These are phyloP conservation scores for Theobroma cacao DNA, from an alignment of 345 rosid species.

Conservation along the genomic window DNA sequence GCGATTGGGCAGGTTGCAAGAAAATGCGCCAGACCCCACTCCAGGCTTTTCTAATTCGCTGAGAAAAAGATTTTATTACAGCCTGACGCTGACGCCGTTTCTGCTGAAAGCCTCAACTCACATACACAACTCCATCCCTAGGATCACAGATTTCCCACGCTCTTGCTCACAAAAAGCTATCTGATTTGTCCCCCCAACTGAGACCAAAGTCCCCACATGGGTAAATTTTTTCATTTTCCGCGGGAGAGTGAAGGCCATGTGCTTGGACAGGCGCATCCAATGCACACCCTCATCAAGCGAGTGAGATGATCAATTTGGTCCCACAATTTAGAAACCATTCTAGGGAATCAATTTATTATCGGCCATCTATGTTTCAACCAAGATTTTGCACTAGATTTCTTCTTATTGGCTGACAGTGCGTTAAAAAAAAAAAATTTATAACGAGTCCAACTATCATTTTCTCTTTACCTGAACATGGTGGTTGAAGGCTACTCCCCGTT, in stretches of 20 bases:
- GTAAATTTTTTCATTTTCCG: too few species aligned
- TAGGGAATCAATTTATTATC: not conserved
- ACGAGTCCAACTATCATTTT: not conserved
- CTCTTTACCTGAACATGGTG: conserved; percentile 37
- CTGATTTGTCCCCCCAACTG: not conserved
- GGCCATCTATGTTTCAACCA: not conserved
- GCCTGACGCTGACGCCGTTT: not conserved
- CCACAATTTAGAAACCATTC: not conserved
- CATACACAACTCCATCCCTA: not conserved
- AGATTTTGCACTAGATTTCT: not conserved
- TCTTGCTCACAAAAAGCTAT: not conserved
- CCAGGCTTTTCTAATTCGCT: not conserved
- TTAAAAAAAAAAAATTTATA: not conserved
- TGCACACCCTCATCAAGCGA: not conserved
- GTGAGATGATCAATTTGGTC: not conserved
- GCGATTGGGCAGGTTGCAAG: not conserved
- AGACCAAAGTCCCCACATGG: not conserved
- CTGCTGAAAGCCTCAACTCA: not conserved
- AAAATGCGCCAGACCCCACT: not conserved
- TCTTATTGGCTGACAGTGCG: not conserved
- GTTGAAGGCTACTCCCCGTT: conserved; percentile 21
- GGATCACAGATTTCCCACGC: not conserved
- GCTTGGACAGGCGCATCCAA: not conserved
- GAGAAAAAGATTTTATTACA: not conserved
- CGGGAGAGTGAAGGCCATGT: not conserved